These are phyloP conservation scores for Heliamphora pulchella DNA, from an alignment of 179 eudicot genomes.

Conservation along the genomic window DNA sequence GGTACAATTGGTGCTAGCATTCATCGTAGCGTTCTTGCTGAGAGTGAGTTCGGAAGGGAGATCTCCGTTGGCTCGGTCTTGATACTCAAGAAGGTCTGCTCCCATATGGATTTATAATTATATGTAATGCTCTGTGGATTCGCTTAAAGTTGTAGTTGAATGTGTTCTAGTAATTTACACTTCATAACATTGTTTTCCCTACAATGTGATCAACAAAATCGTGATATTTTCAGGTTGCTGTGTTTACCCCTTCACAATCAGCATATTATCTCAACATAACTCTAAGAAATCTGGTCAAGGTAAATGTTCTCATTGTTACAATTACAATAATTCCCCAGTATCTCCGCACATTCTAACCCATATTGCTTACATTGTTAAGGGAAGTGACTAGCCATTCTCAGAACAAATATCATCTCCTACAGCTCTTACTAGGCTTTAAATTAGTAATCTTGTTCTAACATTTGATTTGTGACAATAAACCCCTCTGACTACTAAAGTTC, in stretches of 20 bases:
- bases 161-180: background rate
- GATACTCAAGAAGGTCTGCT: slow-evolving; percentile 60
- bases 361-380: background rate
- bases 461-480: background rate
- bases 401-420: background rate
- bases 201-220: slow-evolving; percentile 13
- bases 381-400: background rate
- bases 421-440: background rate
- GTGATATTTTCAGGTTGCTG: slow-evolving; percentile 54
- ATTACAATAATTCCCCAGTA: background rate
- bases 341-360: background rate
- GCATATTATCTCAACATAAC: slow-evolving; percentile 67
- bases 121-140: background rate
- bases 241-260: slow-evolving; percentile 47
- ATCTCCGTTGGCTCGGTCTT: slow-evolving; percentile 60
- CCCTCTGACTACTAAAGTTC: too few relatives aligned
- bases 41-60: slow-evolving; percentile 42
- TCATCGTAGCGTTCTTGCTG: slow-evolving; percentile 58
- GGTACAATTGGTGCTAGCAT: slow-evolving; percentile 62
- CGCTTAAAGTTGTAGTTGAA: background rate
- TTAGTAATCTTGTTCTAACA: background rate
- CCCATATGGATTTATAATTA: background rate
- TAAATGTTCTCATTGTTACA: slow-evolving; percentile 16
- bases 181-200: background rate
- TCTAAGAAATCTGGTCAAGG: slow-evolving; percentile 62